Evolutionary conservation across 1,139 yeast genomes (phyloP).

Genomic region (Yamadazyma dushanensis): DNA sequence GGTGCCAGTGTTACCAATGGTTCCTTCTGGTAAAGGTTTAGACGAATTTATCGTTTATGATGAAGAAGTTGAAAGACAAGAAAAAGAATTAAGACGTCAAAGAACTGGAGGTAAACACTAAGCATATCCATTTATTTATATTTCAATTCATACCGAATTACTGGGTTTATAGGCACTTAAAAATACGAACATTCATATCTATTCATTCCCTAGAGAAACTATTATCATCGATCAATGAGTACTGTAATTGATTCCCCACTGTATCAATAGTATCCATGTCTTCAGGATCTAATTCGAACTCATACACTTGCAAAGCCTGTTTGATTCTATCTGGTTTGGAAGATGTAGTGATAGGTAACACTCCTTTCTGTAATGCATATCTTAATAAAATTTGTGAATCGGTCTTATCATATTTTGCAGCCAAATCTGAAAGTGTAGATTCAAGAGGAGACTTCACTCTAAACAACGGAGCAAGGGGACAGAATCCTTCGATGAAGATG

Average conservation of each 20-base stretch:
- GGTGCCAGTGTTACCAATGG: slow-evolving; percentile 98
- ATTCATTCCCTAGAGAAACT: slow-evolving; percentile 1
- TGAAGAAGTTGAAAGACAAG: slow-evolving; percentile 73
- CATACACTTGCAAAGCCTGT: slow-evolving; percentile 52
- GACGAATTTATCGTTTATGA: slow-evolving; percentile 90
- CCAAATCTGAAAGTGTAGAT: slow-evolving; percentile 26
- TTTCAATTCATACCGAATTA: slow-evolving; percentile 1
- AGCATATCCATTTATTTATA: slow-evolving; percentile 1
- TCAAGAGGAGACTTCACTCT: slow-evolving; percentile 22
- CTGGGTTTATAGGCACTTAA: slow-evolving; percentile 4
- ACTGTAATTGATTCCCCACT: slow-evolving; percentile 13
- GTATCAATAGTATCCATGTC: slow-evolving; percentile 27
- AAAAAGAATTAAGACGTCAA: slow-evolving; percentile 60
- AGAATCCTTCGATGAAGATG: slow-evolving; percentile 39
- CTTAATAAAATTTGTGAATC: slow-evolving; percentile 64
- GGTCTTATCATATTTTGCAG: slow-evolving; percentile 54
- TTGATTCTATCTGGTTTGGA: slow-evolving; percentile 57
- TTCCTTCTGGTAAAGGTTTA: slow-evolving; percentile 92
- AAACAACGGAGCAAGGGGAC: slow-evolving; percentile 40
- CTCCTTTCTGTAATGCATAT: slow-evolving; percentile 64
- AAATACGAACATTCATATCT: too few species aligned
- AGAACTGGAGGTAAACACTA: slow-evolving; percentile 60
- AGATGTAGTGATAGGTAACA: slow-evolving; percentile 74
- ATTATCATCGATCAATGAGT: not conserved
- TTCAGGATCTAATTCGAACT: slow-evolving; percentile 35